A percentile compares a stretch with the other conserved stretches of the same genome.
phyloP scores from a whole-genome alignment of 2,329 filamentous ascomycete genomes.

The Exophiala aquamarina region DNA sequence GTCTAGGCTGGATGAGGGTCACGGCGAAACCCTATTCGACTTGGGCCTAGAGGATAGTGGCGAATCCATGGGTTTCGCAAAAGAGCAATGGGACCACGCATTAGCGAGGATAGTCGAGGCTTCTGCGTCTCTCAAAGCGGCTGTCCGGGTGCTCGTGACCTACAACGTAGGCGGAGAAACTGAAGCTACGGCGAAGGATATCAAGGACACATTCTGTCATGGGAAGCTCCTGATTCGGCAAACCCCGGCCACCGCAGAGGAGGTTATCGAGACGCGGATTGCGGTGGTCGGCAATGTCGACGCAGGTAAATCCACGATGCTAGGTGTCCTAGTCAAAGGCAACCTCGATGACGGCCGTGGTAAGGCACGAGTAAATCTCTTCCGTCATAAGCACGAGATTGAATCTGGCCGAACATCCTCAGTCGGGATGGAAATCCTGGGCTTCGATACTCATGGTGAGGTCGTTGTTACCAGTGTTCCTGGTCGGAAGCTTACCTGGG shows the following conservation, averaged over 20 bases:
- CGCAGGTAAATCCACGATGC: slow-evolving; percentile 92
- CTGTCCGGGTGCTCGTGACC: slow-evolving; percentile 82
- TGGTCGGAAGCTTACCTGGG: slow-evolving; percentile 88
- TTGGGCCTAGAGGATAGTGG: slow-evolving; percentile 88
- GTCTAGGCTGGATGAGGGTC: slow-evolving; percentile 73
- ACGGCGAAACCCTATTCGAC: slow-evolving; percentile 88
- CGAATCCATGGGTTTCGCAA: slow-evolving; percentile 75
- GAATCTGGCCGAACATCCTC: slow-evolving; percentile 94
- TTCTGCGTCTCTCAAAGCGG: slow-evolving; percentile 65
- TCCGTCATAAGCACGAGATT: slow-evolving; percentile 96
- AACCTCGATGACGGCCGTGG: slow-evolving; percentile 92
- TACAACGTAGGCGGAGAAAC: slow-evolving; percentile 79
- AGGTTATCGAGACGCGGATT: slow-evolving; percentile 93
- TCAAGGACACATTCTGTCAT: slow-evolving; percentile 71
- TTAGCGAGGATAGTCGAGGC: slow-evolving; percentile 65
- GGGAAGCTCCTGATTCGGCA: slow-evolving; percentile 87
- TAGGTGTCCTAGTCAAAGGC: slow-evolving; percentile 93
- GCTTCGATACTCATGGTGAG: slow-evolving; percentile 83
- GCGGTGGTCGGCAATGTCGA: slow-evolving; percentile 98
- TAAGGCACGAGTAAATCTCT: slow-evolving; percentile 90
- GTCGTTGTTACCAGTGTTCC: slow-evolving; percentile 79
- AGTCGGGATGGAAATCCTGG: slow-evolving; percentile 98
- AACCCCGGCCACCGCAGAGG: slow-evolving; percentile 70
- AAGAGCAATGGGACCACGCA: slow-evolving; percentile 73
- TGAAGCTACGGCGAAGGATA: slow-evolving; percentile 65